Base-by-base conservation (phyloP, 1,284 basidiomycete species). In the Singerocomus rubriflavus region DNA sequence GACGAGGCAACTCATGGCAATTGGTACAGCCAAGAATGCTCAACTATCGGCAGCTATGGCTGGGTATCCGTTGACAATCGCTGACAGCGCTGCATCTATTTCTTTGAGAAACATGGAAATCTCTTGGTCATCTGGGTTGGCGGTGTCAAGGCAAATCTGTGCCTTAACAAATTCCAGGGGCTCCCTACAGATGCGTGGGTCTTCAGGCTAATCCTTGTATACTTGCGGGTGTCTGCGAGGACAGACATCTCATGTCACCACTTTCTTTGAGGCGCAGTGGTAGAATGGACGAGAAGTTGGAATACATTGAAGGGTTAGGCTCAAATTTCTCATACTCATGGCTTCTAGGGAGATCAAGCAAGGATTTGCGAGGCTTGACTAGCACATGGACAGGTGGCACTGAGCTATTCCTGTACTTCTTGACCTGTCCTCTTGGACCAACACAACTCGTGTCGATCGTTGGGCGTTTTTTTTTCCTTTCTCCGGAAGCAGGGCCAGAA, bases 371-470 rank as follows among this genome's bases (percentile, higher is more conserved):
- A 41, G 56, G 60, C 43, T 66, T 64, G 54, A 50, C 56, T 9
- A 65, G 57, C 47, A 66, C 58, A 42, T 66, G 54, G 42, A 64
- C 64, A 4, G 63, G 63, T 53, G 63, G 63, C 16, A 64, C 63
- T 9, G 63, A 63, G 30, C 61, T 64, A 44, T 63, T 63, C 50
- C 61, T 66, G 49, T 64, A 68, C 26, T 66, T 67, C 50, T 5
- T 65, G 29, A 64, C 65, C 31, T 66, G 63, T 17, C 63, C 63
- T n/a, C n/a, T n/a, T n/a, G n/a, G n/a, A n/a, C n/a, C n/a, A n/a
- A n/a, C n/a, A n/a, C n/a, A n/a, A n/a, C 63, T 64, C 46, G 63
- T 64, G 48, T 64, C 63, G 45, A 64, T 64, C 52, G 66, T 64
- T 33, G 63, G 63, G 35, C 65, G 65, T n/a, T n/a, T n/a, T 39